phyloP scores from a whole-genome alignment of 805 yeast genomes.

The Starmerella vitae region DNA sequence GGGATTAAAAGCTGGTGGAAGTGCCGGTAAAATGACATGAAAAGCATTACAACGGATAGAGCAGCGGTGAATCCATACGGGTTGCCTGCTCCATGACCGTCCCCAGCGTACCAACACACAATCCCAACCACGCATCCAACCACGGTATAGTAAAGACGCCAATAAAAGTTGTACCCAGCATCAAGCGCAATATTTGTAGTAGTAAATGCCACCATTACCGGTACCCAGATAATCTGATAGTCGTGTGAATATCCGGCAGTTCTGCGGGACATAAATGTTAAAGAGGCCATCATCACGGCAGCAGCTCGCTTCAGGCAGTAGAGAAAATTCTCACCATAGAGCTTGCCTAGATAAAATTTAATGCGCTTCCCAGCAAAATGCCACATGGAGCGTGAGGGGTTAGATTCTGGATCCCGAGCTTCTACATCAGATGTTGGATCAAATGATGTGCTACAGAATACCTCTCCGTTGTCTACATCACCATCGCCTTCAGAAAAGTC shows the following conservation, averaged over 20 bases:
- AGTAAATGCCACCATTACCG: constrained; percentile 24
- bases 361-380: constrained; percentile 18
- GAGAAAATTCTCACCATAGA: constrained; percentile 7
- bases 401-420: constrained; percentile 23
- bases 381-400: constrained; percentile 20
- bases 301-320: constrained; percentile 20
- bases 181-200: constrained; percentile 24
- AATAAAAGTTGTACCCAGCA: constrained; percentile 21
- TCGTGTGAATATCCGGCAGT: constrained; percentile 22
- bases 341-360: not conserved
- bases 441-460: constrained; percentile 4
- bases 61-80: constrained; percentile 25
- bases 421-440: constrained; percentile 9
- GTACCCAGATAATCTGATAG: constrained; percentile 23
- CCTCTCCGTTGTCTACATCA: constrained; percentile 5
- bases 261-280: constrained; percentile 19
- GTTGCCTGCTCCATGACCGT: constrained; percentile 26
- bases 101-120: constrained; percentile 26
- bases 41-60: constrained; percentile 14
- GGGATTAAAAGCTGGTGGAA: constrained; percentile 22
- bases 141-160: constrained; percentile 20
- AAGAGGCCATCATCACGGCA: constrained; percentile 10
- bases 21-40: constrained; percentile 22
- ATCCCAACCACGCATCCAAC: constrained; percentile 24
- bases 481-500: too few relatives aligned